phyloP scores from a whole-genome alignment of 2,329 filamentous ascomycete genomes.

The Colletotrichum eleusines region DNA sequence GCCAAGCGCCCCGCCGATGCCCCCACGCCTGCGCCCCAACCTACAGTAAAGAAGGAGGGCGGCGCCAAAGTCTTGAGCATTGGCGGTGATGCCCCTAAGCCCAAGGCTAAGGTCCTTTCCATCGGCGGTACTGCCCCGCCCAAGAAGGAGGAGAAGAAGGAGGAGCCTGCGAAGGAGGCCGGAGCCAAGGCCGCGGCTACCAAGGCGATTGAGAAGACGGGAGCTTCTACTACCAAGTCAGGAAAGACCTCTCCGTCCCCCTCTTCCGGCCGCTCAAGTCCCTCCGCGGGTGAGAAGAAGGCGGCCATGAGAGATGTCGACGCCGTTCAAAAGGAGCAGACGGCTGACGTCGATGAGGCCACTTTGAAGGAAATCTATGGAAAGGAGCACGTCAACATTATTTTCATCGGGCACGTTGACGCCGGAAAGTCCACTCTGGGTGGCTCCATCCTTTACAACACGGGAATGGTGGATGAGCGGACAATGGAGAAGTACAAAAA shows the following conservation, averaged over 20 bases:
- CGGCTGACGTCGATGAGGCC: constrained; percentile 76
- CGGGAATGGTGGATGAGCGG: constrained; percentile 99
- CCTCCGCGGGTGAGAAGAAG: constrained; percentile 71
- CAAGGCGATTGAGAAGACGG: constrained; percentile 93
- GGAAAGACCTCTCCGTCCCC: constrained; percentile 85
- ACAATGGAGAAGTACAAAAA: constrained; percentile 98
- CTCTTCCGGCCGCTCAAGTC: constrained; percentile 87
- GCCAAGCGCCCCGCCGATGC: constrained; percentile 70
- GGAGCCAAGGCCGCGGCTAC: constrained; percentile 86
- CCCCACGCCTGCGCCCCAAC: constrained; percentile 61
- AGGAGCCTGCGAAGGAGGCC: constrained; percentile 65
- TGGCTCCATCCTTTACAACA: constrained; percentile 91
- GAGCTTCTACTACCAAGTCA: constrained; percentile 67
- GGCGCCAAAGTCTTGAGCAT: constrained; percentile 75
- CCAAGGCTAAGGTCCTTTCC: constrained; percentile 62
- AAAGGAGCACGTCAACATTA: constrained; percentile 93
- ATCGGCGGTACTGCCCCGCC: constrained; percentile 53
- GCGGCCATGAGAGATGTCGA: constrained; percentile 75
- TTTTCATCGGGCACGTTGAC: constrained; percentile 98
- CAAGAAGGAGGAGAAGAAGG: constrained; percentile 61
- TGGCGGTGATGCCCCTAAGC: constrained; percentile 69
- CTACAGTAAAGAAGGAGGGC: constrained; percentile 65
- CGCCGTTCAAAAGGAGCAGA: constrained; percentile 85
- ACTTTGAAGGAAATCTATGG: constrained; percentile 96
- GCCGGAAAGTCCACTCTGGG: constrained; percentile 97